These are phyloP conservation scores for Spinacia oleracea DNA, from an alignment of 179 eudicot genomes.

Conservation along the genomic window DNA sequence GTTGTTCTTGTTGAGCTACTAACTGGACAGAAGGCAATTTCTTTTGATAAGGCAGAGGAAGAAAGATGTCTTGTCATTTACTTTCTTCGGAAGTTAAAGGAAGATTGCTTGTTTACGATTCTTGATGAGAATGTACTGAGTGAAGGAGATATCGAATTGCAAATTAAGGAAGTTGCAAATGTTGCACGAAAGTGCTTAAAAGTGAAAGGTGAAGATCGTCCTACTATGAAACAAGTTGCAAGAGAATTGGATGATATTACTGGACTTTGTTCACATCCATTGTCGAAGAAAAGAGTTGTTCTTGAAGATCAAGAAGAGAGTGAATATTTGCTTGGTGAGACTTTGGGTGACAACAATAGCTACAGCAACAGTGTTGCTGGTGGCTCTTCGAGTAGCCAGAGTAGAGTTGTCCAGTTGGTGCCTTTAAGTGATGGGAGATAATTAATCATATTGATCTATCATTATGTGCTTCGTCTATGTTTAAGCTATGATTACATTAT, in stretches of 20 bases:
- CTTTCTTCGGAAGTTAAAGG: slow-evolving; percentile 30
- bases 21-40: slow-evolving; percentile 25
- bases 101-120: slow-evolving; percentile 19
- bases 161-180: slow-evolving; percentile 28
- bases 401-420: background rate
- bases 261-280: slow-evolving; percentile 2
- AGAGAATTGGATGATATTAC: slow-evolving; percentile 32
- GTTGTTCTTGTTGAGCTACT: slow-evolving; percentile 24
- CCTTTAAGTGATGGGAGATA: background rate
- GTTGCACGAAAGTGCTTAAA: slow-evolving; percentile 24
- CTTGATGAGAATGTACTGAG: slow-evolving; percentile 22
- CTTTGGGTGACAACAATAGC: background rate
- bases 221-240: slow-evolving; percentile 44
- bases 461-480: background rate
- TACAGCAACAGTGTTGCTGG: background rate
- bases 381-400: background rate
- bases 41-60: slow-evolving; percentile 15
- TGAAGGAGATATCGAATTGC: background rate
- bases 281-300: background rate
- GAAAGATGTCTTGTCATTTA: slow-evolving; percentile 30
- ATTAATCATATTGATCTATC: too few species aligned
- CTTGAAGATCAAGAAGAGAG: background rate
- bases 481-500: too few species aligned
- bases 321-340: background rate
- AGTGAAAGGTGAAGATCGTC: slow-evolving; percentile 35